Base-by-base conservation (phyloP, 768 basidiomycete species). In the Chalciporus piperatus region DNA sequence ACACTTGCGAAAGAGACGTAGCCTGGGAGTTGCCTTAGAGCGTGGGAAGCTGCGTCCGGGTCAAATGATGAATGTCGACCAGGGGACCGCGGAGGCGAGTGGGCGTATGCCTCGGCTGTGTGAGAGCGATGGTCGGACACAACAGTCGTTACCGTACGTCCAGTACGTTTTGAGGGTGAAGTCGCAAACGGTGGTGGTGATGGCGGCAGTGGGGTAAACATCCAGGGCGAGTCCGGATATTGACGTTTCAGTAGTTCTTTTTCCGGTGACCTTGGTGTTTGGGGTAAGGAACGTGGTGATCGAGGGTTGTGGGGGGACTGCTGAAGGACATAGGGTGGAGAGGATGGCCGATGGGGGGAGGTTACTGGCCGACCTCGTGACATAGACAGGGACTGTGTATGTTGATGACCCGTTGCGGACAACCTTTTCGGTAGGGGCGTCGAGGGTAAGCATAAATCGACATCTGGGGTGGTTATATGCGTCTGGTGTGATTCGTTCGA, bases 1-100 rank as follows among this genome's bases (percentile, higher is more conserved):
- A 87, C 76, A 44, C 75, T 78, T 37, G 82, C 75, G 50, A 87
- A 87, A n/a, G 78, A 80, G 32, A 87, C 82, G 56, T 87, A 87
- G 2, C 85, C 85, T 14, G 80, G 74, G 27, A 82, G 76, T 30
- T 75, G 67, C 22, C 73, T 74, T 55, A 84, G 79, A 49, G 78
- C 76, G 28, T 75, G 78, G n/a, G 76, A 76, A 6, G 86, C 85
- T 19, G 74, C 76, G 37, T 80, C 77, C 11, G 79, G 83, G 59
- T 88, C 82, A 73, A 88, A 88, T 4, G 71, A 57, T 4, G 57
- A 54, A 46, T 59, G 57, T 2, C 48, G 50, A 23, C 49, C 11
- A n/a, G 55, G 48, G n/a, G 59, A 58, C 30, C 27, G 47, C 7
- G 54, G 33, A 22, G 54, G 37, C 5, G 46, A n/a, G 42, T 53